Evolutionary conservation across 306 rosid species (phyloP).

Genomic region (Fragaria vesca): DNA sequence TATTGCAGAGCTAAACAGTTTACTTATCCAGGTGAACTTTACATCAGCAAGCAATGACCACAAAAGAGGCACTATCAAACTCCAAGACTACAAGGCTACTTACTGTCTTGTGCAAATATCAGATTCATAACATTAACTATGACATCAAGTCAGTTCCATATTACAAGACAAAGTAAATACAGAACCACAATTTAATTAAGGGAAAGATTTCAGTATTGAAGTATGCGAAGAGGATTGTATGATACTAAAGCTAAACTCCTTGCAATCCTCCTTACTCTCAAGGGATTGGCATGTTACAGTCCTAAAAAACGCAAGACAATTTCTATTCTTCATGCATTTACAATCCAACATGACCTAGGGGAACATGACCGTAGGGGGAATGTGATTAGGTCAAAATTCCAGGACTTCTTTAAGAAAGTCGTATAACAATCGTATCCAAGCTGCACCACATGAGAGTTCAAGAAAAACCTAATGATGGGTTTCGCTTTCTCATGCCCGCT

Average conservation of each 20-base stretch:
- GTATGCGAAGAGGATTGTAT: background rate
- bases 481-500: slow-evolving; percentile 47
- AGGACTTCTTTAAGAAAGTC: slow-evolving; percentile 31
- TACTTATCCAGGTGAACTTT: background rate
- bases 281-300: slow-evolving; percentile 33
- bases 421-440: slow-evolving; percentile 35
- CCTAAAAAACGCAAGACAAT: slow-evolving; percentile 37
- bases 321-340: slow-evolving; percentile 37
- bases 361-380: slow-evolving; percentile 14
- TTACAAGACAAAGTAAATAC: slow-evolving; percentile 13
- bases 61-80: background rate
- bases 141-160: slow-evolving; percentile 6
- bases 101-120: background rate
- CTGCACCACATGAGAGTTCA: slow-evolving; percentile 27
- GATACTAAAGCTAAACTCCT: slow-evolving; percentile 12
- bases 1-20: background rate
- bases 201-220: background rate
- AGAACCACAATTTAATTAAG: background rate
- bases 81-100: background rate
- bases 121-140: slow-evolving; percentile 5
- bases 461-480: slow-evolving; percentile 8
- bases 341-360: slow-evolving; percentile 41
- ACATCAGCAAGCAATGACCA: background rate
- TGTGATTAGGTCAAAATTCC: slow-evolving; percentile 40
- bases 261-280: slow-evolving; percentile 23